These are phyloP conservation scores for Aeminium ludgeri DNA, from an alignment of 495 filamentous ascomycete species.

Conservation along the genomic window DNA sequence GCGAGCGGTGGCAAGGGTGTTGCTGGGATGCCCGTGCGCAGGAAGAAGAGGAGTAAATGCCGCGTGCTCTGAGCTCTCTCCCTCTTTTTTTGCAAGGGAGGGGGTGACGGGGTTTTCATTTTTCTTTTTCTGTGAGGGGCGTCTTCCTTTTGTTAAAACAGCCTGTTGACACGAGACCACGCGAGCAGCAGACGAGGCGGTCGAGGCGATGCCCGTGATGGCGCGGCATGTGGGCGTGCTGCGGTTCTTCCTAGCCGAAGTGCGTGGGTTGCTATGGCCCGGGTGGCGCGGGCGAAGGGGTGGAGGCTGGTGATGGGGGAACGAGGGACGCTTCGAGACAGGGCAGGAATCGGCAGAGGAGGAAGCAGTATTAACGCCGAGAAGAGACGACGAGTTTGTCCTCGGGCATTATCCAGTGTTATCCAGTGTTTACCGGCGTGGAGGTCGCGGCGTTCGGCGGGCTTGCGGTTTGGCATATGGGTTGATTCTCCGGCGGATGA, in stretches of 20 bases:
- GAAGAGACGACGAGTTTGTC: no score
- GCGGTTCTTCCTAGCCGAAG: conserved; percentile 8
- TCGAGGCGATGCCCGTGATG: conserved; percentile 5
- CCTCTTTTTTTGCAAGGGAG: background rate
- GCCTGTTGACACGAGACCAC: conserved; percentile 6
- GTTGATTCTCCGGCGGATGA: no score
- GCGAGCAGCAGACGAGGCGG: conserved; percentile 2
- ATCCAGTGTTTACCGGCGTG: no score
- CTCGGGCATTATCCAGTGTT: no score
- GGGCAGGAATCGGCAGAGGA: no score
- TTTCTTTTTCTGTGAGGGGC: background rate
- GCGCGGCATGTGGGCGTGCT: conserved; percentile 6
- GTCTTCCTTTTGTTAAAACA: conserved; percentile 2
- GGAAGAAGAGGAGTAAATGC: conserved; percentile 59
- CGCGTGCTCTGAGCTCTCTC: conserved; percentile 43
- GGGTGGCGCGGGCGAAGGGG: background rate
- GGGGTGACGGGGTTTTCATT: no score
- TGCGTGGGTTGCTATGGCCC: conserved; percentile 1
- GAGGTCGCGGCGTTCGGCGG: no score
- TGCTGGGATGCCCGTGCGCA: conserved; percentile 14
- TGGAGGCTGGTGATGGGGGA: background rate
- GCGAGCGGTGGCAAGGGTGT: background rate
- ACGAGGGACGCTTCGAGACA: no score
- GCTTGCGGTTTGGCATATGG: no score
- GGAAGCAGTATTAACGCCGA: no score